These are phyloP conservation scores for Saccharomycopsis sp. DNA, from an alignment of 805 yeast species.

Conservation along the genomic window DNA sequence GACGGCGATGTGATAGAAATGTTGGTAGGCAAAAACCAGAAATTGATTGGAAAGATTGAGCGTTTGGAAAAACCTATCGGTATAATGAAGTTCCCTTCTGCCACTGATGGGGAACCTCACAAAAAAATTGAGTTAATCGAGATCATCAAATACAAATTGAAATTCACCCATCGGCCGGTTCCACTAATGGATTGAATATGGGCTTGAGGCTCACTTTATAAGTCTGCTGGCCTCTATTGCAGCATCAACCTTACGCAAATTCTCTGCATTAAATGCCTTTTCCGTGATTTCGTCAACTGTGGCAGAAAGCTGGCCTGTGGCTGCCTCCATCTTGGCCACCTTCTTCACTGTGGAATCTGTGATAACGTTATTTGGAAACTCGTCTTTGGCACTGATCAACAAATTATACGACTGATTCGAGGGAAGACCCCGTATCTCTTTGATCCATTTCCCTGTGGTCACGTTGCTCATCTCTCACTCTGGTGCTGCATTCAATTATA, in stretches of 20 bases:
- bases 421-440: slow-evolving; percentile 17
- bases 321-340: neutral
- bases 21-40: slow-evolving; percentile 61
- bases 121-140: slow-evolving; percentile 48
- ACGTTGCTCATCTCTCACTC: neutral
- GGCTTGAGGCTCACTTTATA: too few relatives aligned
- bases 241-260: neutral
- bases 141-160: slow-evolving; percentile 48
- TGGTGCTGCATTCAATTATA: too few relatives aligned
- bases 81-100: slow-evolving; percentile 40
- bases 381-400: slow-evolving; percentile 10
- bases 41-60: slow-evolving; percentile 56
- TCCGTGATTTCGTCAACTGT: neutral
- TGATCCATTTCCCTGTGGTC: slow-evolving; percentile 11
- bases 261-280: neutral
- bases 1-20: slow-evolving; percentile 25
- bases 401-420: slow-evolving; percentile 16
- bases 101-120: neutral
- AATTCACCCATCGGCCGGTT: slow-evolving; percentile 63
- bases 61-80: slow-evolving; percentile 61
- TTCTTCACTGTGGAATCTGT: slow-evolving; percentile 7
- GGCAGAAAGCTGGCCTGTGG: slow-evolving; percentile 1
- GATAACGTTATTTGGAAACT: slow-evolving; percentile 4
- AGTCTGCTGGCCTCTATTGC: neutral
- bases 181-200: slow-evolving; percentile 67